Base-by-base conservation (phyloP, 768 basidiomycete species). In the Tulasnella sp. region DNA sequence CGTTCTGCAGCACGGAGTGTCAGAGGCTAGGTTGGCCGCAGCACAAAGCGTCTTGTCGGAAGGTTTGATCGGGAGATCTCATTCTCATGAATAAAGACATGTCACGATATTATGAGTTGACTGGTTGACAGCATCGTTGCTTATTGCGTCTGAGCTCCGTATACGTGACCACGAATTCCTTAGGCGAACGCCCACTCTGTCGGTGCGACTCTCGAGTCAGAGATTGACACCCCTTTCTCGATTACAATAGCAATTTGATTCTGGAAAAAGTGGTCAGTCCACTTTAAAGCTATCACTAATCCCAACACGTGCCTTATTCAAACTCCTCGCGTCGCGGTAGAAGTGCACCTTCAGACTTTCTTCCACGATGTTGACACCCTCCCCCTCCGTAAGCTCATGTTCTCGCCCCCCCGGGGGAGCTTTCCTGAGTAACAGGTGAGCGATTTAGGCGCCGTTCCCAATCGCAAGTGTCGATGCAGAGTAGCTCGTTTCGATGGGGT, bases 401-500 rank as follows among this genome's bases (percentile, higher is more conserved):
- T 94, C 93, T 34, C 88, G 87, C 3, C 92, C 93, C 85, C 99
- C 97, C 56, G n/a, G n/a, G n/a, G 96, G 95, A 18, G 93, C 95
- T 81, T 93, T 93, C 44, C 98, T 91, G 27, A 99, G 89, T 7
- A 99, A 86, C 0, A 97, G 98, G 82, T 95, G 93, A 8, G 98
- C 98, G 76, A 99, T 93, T 85, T 96, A 92, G 8, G 92, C 89
- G 19, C 97, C 98, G 85, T 94, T 98, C 0, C 98, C 97, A 0
- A 97, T 98, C 3, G 97, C 98, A 31, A 99, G 89, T 8, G 96
- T 96, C 19, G 96, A 92, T 3, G 97, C 91, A 12, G 93, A 89
- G 85, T 99, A 99, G 0, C 97, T 99, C 38, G 96, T 97, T n/a
- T 97, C 98, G 31, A 97, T 88, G 8, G 98, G 88, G 85, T 99